Percentiles rank a stretch among this genome's conserved stretches.
These are phyloP conservation scores for Plasmodiophora brassicae DNA, from an alignment of 208 protist species.

Conservation along the genomic window DNA sequence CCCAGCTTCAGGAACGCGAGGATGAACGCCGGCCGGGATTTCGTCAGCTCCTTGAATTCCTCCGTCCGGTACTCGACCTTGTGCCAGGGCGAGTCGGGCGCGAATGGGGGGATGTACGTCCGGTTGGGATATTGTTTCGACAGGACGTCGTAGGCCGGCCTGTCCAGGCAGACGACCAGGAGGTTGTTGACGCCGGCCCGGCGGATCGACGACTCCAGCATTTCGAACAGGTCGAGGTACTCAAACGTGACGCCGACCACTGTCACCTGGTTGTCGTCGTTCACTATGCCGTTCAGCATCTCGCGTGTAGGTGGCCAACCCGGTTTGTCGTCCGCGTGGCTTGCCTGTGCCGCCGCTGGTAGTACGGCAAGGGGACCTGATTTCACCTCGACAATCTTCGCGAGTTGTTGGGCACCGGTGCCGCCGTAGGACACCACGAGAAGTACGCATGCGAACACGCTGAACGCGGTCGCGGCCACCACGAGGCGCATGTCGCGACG, in stretches of 20 bases:
- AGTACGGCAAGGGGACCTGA: too few species aligned
- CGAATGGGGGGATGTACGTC: background rate
- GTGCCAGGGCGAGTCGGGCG: background rate
- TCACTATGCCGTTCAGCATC: background rate
- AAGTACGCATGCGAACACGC: too few species aligned
- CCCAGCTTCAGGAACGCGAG: background rate
- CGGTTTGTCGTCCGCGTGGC: too few species aligned
- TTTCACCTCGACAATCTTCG: too few species aligned
- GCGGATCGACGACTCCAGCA: too few species aligned
- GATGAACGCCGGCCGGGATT: background rate
- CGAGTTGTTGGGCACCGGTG: too few species aligned
- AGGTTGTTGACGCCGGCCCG: background rate
- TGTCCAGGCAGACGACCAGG: background rate
- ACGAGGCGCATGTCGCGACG: too few species aligned
- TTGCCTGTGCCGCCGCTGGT: too few species aligned
- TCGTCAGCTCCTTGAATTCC: background rate
- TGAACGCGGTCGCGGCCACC: too few species aligned
- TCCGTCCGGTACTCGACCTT: background rate
- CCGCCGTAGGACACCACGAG: too few species aligned
- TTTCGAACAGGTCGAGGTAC: background rate
- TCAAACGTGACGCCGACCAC: background rate
- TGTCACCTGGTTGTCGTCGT: background rate
- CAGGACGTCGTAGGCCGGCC: background rate
- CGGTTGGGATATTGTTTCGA: background rate
- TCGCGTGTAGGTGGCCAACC: background rate